These are phyloP conservation scores for Wickerhamomyces alni DNA, from an alignment of 805 yeast species.

Conservation along the genomic window DNA sequence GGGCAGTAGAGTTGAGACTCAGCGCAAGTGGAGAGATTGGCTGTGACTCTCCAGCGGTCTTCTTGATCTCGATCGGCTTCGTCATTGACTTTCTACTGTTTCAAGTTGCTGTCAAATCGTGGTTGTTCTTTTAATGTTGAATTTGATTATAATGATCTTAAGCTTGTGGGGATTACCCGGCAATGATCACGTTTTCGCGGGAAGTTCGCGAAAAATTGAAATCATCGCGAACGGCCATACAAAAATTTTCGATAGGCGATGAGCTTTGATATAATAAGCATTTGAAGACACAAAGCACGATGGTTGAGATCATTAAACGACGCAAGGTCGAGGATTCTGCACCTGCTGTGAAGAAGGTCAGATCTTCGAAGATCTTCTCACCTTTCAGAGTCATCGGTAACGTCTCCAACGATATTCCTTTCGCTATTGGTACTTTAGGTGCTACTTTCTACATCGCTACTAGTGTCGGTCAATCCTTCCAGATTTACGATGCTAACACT, in stretches of 20 bases:
- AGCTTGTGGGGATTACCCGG: too few species aligned
- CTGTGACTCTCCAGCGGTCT: conserved; percentile 7
- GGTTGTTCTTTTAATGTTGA: too few species aligned
- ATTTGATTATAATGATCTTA: too few species aligned
- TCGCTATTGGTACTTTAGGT: conserved; percentile 85
- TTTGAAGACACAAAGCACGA: neutral
- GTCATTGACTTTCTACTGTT: too few species aligned
- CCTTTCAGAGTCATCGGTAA: conserved; percentile 89
- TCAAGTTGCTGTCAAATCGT: too few species aligned
- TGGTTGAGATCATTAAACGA: conserved; percentile 10
- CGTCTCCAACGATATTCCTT: conserved; percentile 82
- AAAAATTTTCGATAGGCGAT: neutral
- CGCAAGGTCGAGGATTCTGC: conserved; percentile 7
- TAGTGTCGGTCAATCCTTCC: conserved; percentile 84
- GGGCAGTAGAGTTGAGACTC: conserved; percentile 6
- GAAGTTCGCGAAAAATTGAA: neutral
- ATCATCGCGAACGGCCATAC: neutral
- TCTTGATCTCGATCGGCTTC: conserved; percentile 18
- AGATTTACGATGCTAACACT: conserved; percentile 87
- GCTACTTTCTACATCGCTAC: conserved; percentile 83
- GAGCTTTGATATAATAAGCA: neutral
- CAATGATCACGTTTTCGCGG: too few species aligned
- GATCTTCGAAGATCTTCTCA: conserved; percentile 59
- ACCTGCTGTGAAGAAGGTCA: conserved; percentile 2
- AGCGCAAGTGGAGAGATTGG: conserved; percentile 28